Conservation (phyloP, 345 rosid genomes). For the Populus davidiana region DNA sequence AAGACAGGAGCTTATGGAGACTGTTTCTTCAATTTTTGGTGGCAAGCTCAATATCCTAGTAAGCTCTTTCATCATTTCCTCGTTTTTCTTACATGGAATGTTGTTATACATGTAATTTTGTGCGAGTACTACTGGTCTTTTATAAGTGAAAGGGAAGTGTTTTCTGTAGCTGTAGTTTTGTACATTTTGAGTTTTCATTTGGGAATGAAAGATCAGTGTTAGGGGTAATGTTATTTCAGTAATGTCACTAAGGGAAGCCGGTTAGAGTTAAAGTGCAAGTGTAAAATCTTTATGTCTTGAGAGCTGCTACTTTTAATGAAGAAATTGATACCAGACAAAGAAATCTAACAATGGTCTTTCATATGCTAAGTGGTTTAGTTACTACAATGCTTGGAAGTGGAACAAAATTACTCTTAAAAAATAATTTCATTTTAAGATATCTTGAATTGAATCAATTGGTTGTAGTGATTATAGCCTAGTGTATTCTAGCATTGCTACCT, state of each 20-base stretch:
- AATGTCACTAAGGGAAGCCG: neutral
- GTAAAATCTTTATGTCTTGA: neutral
- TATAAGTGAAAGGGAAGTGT: slow-evolving; percentile 21
- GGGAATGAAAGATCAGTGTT: neutral
- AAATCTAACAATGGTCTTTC: too few relatives aligned
- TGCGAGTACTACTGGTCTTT: neutral
- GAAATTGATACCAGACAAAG: too few relatives aligned
- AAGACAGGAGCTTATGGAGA: slow-evolving; percentile 18
- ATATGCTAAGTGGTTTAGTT: neutral
- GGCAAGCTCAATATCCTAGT: slow-evolving; percentile 26
- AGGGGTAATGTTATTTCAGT: neutral
- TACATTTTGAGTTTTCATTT: neutral
- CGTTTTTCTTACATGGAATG: neutral
- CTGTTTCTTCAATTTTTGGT: slow-evolving; percentile 16
- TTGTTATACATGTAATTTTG: neutral
- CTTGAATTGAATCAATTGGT: too few relatives aligned
- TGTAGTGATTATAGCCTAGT: too few relatives aligned
- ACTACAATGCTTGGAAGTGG: neutral
- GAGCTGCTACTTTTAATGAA: neutral
- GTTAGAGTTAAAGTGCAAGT: neutral
- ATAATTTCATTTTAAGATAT: too few relatives aligned
- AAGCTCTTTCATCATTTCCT: neutral
- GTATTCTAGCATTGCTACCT: too few relatives aligned
- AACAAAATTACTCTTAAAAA: too few relatives aligned
- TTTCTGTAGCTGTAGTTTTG: slow-evolving; percentile 1